phyloP scores from a whole-genome alignment of 2,329 filamentous ascomycete genomes.

The Teratosphaeria zuluensis region DNA sequence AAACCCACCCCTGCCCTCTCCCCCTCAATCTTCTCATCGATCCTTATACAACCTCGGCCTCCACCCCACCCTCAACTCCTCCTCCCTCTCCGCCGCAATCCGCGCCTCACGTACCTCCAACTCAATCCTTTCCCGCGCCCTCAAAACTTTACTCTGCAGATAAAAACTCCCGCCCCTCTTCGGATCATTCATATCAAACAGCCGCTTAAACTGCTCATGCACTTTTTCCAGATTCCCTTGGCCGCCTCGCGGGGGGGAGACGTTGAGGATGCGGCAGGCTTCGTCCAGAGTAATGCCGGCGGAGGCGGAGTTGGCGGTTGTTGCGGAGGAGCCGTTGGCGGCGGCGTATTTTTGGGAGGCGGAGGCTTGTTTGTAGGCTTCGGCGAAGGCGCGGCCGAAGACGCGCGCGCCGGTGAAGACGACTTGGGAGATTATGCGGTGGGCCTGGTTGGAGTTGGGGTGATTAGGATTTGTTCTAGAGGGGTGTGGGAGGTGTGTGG shows the following conservation, averaged over 20 bases:
- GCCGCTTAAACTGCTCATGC: conserved; percentile 78
- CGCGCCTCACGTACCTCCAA: conserved; percentile 65
- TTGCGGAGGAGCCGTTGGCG: conserved; percentile 12
- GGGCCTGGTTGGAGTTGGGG: conserved; percentile 49
- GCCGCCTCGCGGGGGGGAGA: conserved; percentile 74
- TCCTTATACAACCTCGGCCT: conserved; percentile 94
- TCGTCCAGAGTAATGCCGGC: conserved; percentile 86
- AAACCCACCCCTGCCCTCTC: too few relatives aligned
- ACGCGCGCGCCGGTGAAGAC: conserved; percentile 84
- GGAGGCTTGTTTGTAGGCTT: conserved; percentile 91
- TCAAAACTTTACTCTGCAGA: conserved; percentile 89
- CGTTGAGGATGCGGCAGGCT: conserved; percentile 94
- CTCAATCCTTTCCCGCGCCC: conserved; percentile 87
- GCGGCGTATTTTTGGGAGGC: conserved; percentile 48
- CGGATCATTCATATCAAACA: conserved; percentile 92
- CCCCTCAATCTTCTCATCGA: too few relatives aligned
- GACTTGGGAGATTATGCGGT: conserved; percentile 89
- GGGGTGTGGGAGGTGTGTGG: neutral
- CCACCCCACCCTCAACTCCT: conserved; percentile 75
- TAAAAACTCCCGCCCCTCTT: conserved; percentile 97
- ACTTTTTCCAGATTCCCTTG: conserved; percentile 70
- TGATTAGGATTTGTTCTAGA: too few relatives aligned
- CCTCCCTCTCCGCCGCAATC: conserved; percentile 63
- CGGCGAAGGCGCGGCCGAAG: conserved; percentile 81
- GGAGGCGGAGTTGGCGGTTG: conserved; percentile 47